These are phyloP conservation scores for Phytophthora tentaculata DNA, from an alignment of 352 stramenopile species.

Conservation along the genomic window DNA sequence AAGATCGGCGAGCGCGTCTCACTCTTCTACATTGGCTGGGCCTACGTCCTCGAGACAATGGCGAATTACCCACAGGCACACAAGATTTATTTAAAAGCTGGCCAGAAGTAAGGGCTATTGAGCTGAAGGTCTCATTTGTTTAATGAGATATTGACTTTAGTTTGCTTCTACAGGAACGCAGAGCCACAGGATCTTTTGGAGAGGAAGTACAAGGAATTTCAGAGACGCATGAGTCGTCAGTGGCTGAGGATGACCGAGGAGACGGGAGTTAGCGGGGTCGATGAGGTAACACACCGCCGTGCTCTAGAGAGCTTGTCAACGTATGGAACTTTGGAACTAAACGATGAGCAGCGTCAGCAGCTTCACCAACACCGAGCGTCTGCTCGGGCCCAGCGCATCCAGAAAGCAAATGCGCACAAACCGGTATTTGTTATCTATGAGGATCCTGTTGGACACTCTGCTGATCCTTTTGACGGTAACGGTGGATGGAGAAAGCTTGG, in stretches of 20 bases:
- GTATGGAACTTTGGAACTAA: constrained; percentile 54
- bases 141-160: constrained; percentile 2
- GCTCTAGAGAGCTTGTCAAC: constrained; percentile 70
- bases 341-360: constrained; percentile 60
- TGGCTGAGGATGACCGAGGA: constrained; percentile 76
- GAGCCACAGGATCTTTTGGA: constrained; percentile 69
- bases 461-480: constrained; percentile 67
- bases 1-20: constrained; percentile 84
- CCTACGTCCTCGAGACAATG: constrained; percentile 81
- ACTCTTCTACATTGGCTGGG: constrained; percentile 89
- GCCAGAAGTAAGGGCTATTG: constrained; percentile 71
- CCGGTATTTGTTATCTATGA: constrained; percentile 88
- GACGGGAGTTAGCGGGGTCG: constrained; percentile 22
- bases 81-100: constrained; percentile 88
- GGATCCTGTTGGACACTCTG: constrained; percentile 56
- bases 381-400: constrained; percentile 57
- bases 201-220: constrained; percentile 85
- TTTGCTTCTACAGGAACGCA: constrained; percentile 55
- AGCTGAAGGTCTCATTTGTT: neutral
- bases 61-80: constrained; percentile 84
- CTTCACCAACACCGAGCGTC: constrained; percentile 72
- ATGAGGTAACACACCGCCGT: constrained; percentile 59
- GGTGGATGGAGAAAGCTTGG: constrained; percentile 74
- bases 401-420: constrained; percentile 73
- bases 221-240: constrained; percentile 82